Base-by-base conservation (phyloP, 176 grass and related monocot species). In the Oryza glumipatula region DNA sequence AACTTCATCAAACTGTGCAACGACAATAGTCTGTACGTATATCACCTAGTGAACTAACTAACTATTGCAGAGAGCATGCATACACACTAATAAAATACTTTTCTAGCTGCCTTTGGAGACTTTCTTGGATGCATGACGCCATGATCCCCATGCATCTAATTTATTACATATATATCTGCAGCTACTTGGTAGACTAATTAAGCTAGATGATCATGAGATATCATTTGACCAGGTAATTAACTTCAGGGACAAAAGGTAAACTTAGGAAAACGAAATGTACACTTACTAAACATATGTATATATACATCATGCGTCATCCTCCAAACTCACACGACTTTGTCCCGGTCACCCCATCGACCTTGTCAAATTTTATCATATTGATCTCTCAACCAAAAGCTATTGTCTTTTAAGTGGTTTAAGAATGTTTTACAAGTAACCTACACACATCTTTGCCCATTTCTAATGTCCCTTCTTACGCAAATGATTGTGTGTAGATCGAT, bases 321-420 rank as follows among this genome's bases (percentile, higher is more conserved):
- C 10, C 15, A 87, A 54, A 5, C 58, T 21, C 47, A 11, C 71
- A 86, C 70, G 70, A 15, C n/a, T 86, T 74, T 80, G 85, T 30
- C 77, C 35, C 2, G 61, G 85, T 86, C 70, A 45, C 65, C 64
- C 12, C 58, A 41, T 26, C 2, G 68, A 88, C 75, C 46, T 0
- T 21, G 68, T 84, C 87, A 38, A 68, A 17, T 14, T 52, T 22
- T 41, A 41, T 41, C 0, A 23, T 23, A 26, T 74, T 46, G 43
- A 36, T 36, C 45, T 24, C 33, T 36, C 58, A 54, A 23, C 58
- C n/a, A 63, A 5, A 33, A 44, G 12, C 41, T 7, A 10, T 12
- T 32, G 30, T 24, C 3, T 11, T 41, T 24, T 52, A 1, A 22
- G 58, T 45, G 52, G 23, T 24, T 2, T 14, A 58, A 1, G 0